Evolutionary conservation across 225 moss, liverwort and hornwort genomes (phyloP), one percentile per base, ranked within the genome.

Genomic region (Bryoerythrophyllum caledonicum): DNA sequence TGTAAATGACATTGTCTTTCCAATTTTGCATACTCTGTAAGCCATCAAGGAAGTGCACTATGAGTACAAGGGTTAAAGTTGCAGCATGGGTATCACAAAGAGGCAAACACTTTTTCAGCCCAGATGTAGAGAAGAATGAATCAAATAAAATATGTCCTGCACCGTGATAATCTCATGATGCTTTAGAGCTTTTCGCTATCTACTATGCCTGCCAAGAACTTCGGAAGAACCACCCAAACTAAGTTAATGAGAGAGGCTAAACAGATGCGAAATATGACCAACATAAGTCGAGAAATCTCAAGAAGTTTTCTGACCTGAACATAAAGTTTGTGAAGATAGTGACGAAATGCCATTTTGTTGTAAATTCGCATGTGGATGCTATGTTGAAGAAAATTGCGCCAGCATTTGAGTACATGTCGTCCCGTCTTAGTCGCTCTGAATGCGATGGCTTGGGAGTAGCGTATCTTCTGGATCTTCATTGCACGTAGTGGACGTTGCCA

Each of bases 281-380:
- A 1, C 68, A 60, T 30, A 35, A 11, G 7, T 52, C 19, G 38
- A 76, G 76, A 76, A 60, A 60, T 46, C 25, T 44, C 17, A 27
- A 23, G 51, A 43, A 63, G 37, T 38, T 77, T 52, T 28, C 70
- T 71, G 14, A 94, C 93, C 90, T 90, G 91, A 53, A 80, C 78
- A 56, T 90, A 81, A 27, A 94, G 80, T 26, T 82, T 82, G 76
- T 94, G 88, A 60, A 94, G 83, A 67, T 91, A 94, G 67, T 94
- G 93, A 55, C 91, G 86, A 66, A 90, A 94, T 27, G 93, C 93
- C 83, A 94, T 83, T 76, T 88, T 86, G 40, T 87, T 94, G 81
- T 81, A 83, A 30, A 91, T 79, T 14, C 89, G 88, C 51, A 78
- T 78, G 81, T 91, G 91, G 24, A 86, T 73, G 55, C 82, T 88